These are phyloP conservation scores for Mucor saturninus DNA, from an alignment of 371 early-diverging fungal genomes.

Conservation along the genomic window DNA sequence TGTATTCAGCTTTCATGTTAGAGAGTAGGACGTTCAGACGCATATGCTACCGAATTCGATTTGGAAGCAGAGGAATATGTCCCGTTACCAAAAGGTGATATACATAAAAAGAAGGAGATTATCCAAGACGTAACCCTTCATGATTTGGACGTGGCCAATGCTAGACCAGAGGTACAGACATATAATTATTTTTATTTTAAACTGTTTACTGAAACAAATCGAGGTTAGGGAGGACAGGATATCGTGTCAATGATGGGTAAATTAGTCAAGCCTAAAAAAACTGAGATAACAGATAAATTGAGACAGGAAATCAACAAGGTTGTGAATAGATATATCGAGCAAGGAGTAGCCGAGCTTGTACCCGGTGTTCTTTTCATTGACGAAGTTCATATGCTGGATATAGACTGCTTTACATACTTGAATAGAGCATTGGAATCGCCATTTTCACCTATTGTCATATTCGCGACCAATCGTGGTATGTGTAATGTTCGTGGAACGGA, in stretches of 20 bases:
- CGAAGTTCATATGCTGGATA: conserved; percentile 99
- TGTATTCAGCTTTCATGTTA: conserved; percentile 20
- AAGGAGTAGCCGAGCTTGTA: conserved; percentile 96
- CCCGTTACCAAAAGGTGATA: conserved; percentile 98
- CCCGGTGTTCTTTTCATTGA: conserved; percentile 98
- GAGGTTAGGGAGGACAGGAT: conserved; percentile 85
- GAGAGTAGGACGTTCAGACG: conserved; percentile 96
- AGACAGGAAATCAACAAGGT: conserved; percentile 98
- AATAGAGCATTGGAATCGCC: conserved; percentile 97
- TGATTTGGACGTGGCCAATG: conserved; percentile 98
- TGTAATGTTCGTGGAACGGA: conserved; percentile 95
- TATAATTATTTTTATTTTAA: too few relatives aligned
- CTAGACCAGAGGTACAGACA: conserved; percentile 71
- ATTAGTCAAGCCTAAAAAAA: conserved; percentile 96
- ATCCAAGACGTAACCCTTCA: conserved; percentile 98
- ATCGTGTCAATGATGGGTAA: conserved; percentile 98
- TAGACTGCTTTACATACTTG: conserved; percentile 98
- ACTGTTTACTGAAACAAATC: too few relatives aligned
- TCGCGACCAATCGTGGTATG: conserved; percentile 97
- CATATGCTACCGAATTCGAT: conserved; percentile 96
- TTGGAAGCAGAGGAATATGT: conserved; percentile 97
- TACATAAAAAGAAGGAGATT: conserved; percentile 97
- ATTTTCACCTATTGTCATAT: conserved; percentile 96
- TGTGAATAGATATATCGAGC: conserved; percentile 98
- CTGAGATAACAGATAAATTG: conserved; percentile 97